Evolutionary conservation across 129 eudicot genomes (phyloP), one percentile per base, ranked within the genome.

Genomic region (Centella asiatica): DNA sequence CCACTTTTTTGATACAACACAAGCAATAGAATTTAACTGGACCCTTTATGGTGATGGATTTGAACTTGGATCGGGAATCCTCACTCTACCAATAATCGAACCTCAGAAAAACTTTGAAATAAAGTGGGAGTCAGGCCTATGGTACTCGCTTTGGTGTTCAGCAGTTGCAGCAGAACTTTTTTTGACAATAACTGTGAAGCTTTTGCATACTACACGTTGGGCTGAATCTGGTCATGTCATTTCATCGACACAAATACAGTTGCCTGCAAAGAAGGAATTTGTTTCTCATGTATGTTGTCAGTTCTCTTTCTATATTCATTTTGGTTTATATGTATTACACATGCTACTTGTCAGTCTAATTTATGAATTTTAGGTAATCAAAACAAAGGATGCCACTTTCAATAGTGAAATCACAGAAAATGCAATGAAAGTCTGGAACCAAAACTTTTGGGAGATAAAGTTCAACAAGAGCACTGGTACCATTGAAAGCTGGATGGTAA

Each of bases 401-500:
- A 47, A 46, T 52, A 58, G 73, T 68, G 90, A 87, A 67, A 60
- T 59, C 61, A 56, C 68, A 23, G 94, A 77, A 62, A 73, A 82
- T 51, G 72, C 55, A 31, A 82, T 92, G 39, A 81, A 66, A 69
- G 74, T 87, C 40, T 22, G 68, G 64, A 73, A 57, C 65, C 71
- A 64, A 31, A 70, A 80, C 23, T 23, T 34, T 23, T 84, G 94
- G 71, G 94, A 81, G 79, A 84, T 92, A 29, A 76, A 31, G n/a
- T 76, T 92, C 70, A 74, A 81, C 72, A 76, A 56, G 58, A 51
- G 72, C 66, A 81, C 85, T 23, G 95, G 98, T 54, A 78, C 68
- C 53, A 81, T 92, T 53, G 94, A 79, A 69, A 80, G 85, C 46
- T 92, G 98, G 98, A 92, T 60, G 96, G 98, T 92, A 90, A 71